Base-by-base conservation (phyloP, 495 filamentous ascomycete species). In the Penicillium alfredii region DNA sequence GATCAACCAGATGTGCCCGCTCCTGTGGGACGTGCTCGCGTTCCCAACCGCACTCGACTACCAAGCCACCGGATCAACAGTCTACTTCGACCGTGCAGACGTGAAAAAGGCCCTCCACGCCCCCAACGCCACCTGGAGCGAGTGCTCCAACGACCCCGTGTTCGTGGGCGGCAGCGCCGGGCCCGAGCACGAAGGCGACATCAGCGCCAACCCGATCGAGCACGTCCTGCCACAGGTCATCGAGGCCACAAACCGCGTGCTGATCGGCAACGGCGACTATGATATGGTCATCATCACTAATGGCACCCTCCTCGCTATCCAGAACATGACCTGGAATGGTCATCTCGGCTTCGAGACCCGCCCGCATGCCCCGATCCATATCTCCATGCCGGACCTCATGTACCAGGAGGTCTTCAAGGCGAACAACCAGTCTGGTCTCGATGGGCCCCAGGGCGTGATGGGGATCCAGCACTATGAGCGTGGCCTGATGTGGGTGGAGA, bases 321-420 rank as follows among this genome's bases (percentile, higher is more conserved):
- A 82, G 53, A 82, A 82, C 54, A 78, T 82, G 74, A 82, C 77
- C 4, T 84, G 77, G 74, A 72, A 76, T 42, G 77, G 78, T 13
- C 51, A 66, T 15, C 68, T 80, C n/a, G 79, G 77, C 0, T 82
- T 82, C 63, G 58, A 72, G 38, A 18, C 45, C 10, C 40, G 55
- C 22, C 73, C 71, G 0, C 44, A 33, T 10, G 56, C 51, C 3
- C 53, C 61, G 4, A 68, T 68, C 40, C 49, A 63, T 40, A 61
- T 68, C 40, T 29, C 53, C 8, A 47, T 66, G 4, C 40, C 54
- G 4, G 65, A 69, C 36, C 53, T 63, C 8, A 47, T 56, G 44
- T 68, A 62, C 37, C 34, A 34, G 15, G 30, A 47, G 2, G 43
- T 55, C 15, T 66, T 62, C 21, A 42, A 35, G 3, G 48, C 53